These are phyloP conservation scores for Penicillium digitatum DNA, from an alignment of 2,329 filamentous ascomycete genomes.

Conservation along the genomic window DNA sequence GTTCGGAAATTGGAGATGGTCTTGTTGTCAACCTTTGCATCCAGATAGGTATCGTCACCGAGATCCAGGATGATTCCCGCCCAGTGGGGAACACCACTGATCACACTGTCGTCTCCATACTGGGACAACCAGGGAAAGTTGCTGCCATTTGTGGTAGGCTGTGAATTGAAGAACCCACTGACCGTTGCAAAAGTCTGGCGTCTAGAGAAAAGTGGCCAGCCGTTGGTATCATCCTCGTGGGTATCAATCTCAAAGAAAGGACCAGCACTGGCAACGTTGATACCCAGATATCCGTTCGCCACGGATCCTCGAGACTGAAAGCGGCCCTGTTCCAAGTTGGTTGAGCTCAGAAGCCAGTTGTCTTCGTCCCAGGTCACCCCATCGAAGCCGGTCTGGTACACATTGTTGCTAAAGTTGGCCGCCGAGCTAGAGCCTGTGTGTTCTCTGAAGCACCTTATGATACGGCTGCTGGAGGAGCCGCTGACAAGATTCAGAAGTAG, in stretches of 20 bases:
- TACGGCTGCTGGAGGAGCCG: slow-evolving; percentile 16
- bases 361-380: slow-evolving; percentile 58
- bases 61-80: slow-evolving; percentile 57
- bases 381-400: slow-evolving; percentile 50
- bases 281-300: slow-evolving; percentile 63
- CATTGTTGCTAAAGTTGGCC: slow-evolving; percentile 16
- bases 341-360: slow-evolving; percentile 55
- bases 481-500: slow-evolving; percentile 13
- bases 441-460: slow-evolving; percentile 19
- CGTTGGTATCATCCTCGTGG: slow-evolving; percentile 55
- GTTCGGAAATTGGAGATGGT: slow-evolving; percentile 61
- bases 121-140: slow-evolving; percentile 67
- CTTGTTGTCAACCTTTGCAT: slow-evolving; percentile 56
- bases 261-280: slow-evolving; percentile 59
- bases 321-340: slow-evolving; percentile 53
- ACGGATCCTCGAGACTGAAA: slow-evolving; percentile 59
- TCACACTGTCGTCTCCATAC: slow-evolving; percentile 67
- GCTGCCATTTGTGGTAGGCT: slow-evolving; percentile 55
- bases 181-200: slow-evolving; percentile 65
- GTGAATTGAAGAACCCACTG: slow-evolving; percentile 62
- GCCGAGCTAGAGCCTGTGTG: slow-evolving; percentile 14
- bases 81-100: slow-evolving; percentile 68
- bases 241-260: slow-evolving; percentile 61
- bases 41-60: slow-evolving; percentile 52
- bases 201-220: slow-evolving; percentile 63